Percentiles rank a stretch among this genome's conserved stretches.
phyloP scores from a whole-genome alignment of 2,329 filamentous ascomycete species.

The Apiospora hydei region DNA sequence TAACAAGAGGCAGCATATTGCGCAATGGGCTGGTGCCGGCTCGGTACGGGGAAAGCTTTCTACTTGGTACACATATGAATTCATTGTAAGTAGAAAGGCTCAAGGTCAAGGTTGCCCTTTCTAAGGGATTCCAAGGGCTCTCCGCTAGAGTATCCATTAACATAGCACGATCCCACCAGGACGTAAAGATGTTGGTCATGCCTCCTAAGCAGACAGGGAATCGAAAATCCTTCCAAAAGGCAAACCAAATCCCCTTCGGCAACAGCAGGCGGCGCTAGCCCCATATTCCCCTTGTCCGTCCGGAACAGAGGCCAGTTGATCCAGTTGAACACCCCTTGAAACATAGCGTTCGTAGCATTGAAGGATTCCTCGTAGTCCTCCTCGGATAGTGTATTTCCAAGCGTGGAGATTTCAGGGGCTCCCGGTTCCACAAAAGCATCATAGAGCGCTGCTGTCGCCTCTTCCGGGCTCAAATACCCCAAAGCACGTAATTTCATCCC shows the following conservation, averaged over 20 bases:
- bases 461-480: constrained; percentile 9
- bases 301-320: not conserved
- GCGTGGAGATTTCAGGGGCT: not conserved
- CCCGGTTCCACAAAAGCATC: constrained; percentile 4
- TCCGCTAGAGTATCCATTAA: constrained; percentile 10
- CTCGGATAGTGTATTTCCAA: too few relatives aligned
- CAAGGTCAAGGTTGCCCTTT: not conserved
- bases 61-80: too few relatives aligned
- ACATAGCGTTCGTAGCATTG: not conserved
- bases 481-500: not conserved
- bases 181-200: not conserved
- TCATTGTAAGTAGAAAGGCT: too few relatives aligned
- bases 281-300: not conserved
- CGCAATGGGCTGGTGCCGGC: too few relatives aligned
- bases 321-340: not conserved
- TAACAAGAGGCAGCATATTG: too few relatives aligned
- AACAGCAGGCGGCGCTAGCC: constrained; percentile 17
- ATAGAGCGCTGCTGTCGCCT: constrained; percentile 12
- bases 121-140: not conserved
- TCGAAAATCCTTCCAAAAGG: constrained; percentile 22
- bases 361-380: not conserved
- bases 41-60: too few relatives aligned
- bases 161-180: constrained; percentile 21
- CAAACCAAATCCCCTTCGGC: constrained; percentile 15
- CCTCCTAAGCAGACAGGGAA: constrained; percentile 6